Evolutionary conservation across 73 alveolate species (phyloP), one percentile per base, ranked within the genome.

Genomic region (Stentor roeselii): DNA sequence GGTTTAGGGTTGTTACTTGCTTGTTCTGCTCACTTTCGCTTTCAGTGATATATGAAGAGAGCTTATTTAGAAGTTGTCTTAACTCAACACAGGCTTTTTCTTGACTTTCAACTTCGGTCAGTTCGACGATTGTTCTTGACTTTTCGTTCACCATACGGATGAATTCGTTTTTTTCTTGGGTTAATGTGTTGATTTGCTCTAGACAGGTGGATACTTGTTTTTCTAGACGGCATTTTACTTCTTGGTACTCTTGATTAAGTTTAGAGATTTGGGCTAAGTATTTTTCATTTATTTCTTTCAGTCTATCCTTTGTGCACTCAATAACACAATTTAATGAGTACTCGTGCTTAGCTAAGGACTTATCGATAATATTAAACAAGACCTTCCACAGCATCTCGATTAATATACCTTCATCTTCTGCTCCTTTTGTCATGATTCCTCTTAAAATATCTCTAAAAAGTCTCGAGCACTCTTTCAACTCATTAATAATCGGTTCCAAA

Each of bases 391-490:
- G 80, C 80, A 67, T 67, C 37, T 67, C 80, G 2, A 67, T 67
- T 34, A 67, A 1, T 30, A 67, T 40, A 27, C 42, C 80, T 67
- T 67, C 80, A 67, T 67, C 37, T 11, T 67, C 80, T 67, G 41
- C 37, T 67, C 41, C 41, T 34, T 67, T 67, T 15, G 42, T 30
- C 37, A 11, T 34, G 0, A 67, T 32, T 67, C 41, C n/a, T 67
- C 80, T 67, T 40, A 67, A 67, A 67, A 67, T 67, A 67, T 67
- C 80, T 2, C 80, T 67, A 21, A 67, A 67, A 32, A 67, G n/a
- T 40, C 80, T 67, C 41, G 41, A 21, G 42, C 14, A 67, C 37
- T 67, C 80, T 67, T 34, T 67, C 34, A 67, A 32, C 37, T 67
- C 37, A 15, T 34, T 40, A 21, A 67, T 34, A 67, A 67, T 21